Percentiles rank a stretch among this genome's conserved stretches.
Evolutionary conservation across 2,329 filamentous ascomycete species (phyloP).

Genomic region (Coniella lustricola): DNA sequence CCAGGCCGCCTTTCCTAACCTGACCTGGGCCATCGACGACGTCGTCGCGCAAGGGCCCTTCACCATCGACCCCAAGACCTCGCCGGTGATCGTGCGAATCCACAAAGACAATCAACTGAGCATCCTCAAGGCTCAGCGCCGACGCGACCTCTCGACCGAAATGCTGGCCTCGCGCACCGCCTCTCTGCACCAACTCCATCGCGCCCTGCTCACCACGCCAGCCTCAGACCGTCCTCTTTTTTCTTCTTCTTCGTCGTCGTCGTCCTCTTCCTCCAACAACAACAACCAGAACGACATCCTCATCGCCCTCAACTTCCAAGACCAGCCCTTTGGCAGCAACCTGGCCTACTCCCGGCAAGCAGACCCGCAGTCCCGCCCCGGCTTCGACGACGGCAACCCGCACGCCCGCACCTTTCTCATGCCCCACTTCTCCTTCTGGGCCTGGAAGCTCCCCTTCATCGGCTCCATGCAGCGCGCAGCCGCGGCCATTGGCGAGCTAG

Average conservation of each 20-base stretch:
- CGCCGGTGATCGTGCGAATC: constrained; percentile 35
- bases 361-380: constrained; percentile 25
- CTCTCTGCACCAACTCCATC: constrained; percentile 47
- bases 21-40: constrained; percentile 39
- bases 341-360: constrained; percentile 42
- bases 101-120: constrained; percentile 34
- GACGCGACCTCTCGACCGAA: constrained; percentile 33
- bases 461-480: constrained; percentile 35
- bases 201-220: constrained; percentile 43
- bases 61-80: constrained; percentile 29
- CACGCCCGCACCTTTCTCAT: constrained; percentile 38
- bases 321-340: constrained; percentile 36
- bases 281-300: constrained; percentile 37
- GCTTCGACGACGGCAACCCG: constrained; percentile 17
- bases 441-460: constrained; percentile 45
- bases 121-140: constrained; percentile 36
- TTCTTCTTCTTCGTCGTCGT: too few relatives aligned
- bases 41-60: constrained; percentile 38
- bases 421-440: constrained; percentile 51
- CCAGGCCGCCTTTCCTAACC: constrained; percentile 35
- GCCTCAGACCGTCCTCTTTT: constrained; percentile 5
- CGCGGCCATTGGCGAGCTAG: constrained; percentile 29
- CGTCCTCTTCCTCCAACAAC: constrained; percentile 26
- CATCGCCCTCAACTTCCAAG: constrained; percentile 45
- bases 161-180: constrained; percentile 43